Evolutionary conservation across 495 filamentous ascomycete genomes (phyloP).

Genomic region (Amniculicola lignicola): DNA sequence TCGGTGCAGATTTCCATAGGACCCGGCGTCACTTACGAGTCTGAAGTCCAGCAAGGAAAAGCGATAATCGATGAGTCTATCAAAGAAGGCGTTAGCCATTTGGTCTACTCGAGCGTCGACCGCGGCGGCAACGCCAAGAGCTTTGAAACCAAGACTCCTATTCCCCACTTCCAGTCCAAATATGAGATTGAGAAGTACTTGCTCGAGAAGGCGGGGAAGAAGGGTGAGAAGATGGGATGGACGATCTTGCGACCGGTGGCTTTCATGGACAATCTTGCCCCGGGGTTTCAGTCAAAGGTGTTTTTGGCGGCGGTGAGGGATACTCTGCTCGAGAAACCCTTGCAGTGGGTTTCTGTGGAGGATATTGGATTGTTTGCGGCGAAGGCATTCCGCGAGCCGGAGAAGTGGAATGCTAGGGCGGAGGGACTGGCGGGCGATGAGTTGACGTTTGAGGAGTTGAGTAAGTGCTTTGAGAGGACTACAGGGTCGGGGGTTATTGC

Average conservation of each 20-base stretch:
- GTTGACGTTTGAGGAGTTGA: constrained; percentile 51
- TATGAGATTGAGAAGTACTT: constrained; percentile 64
- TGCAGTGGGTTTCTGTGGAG: constrained; percentile 56
- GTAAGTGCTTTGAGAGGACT: constrained; percentile 49
- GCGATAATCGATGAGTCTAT: constrained; percentile 58
- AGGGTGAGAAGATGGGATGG: constrained; percentile 47
- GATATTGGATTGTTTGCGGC: constrained; percentile 67
- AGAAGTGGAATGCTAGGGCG: constrained; percentile 46
- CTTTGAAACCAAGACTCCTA: constrained; percentile 54
- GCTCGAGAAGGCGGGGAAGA: constrained; percentile 40
- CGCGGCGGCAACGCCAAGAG: constrained; percentile 57
- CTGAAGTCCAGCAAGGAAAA: constrained; percentile 62
- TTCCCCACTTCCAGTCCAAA: constrained; percentile 64
- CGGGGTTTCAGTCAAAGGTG: constrained; percentile 57
- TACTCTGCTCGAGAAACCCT: constrained; percentile 46
- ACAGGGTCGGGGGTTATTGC: constrained; percentile 50
- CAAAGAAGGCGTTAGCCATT: constrained; percentile 55
- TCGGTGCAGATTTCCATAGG: constrained; percentile 43
- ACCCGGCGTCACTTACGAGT: constrained; percentile 46
- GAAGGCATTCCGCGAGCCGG: constrained; percentile 55
- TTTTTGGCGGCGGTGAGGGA: constrained; percentile 55
- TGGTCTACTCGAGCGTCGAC: constrained; percentile 67
- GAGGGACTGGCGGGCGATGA: constrained; percentile 61
- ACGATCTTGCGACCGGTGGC: constrained; percentile 52
- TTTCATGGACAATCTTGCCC: constrained; percentile 65